phyloP scores from a whole-genome alignment of 2,329 filamentous ascomycete genomes.

The Diaporthe capsici region DNA sequence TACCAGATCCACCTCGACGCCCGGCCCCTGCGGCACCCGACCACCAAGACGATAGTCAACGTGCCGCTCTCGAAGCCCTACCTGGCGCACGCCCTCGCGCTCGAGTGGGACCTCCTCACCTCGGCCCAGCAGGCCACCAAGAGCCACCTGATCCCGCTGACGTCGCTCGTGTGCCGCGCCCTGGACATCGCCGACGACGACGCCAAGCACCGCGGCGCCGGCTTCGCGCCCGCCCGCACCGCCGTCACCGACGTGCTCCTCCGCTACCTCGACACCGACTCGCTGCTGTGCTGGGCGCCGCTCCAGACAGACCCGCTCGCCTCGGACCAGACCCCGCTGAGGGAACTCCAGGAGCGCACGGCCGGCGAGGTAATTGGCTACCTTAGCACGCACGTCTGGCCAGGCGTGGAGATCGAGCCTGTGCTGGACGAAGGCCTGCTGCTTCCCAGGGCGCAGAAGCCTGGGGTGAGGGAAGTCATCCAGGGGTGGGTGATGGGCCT shows the following conservation, averaged over 20 bases:
- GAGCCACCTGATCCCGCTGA: slow-evolving; percentile 91
- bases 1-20: slow-evolving; percentile 80
- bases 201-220: slow-evolving; percentile 45
- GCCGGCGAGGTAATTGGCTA: slow-evolving; percentile 80
- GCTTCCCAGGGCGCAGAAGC: slow-evolving; percentile 79
- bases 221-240: slow-evolving; percentile 66
- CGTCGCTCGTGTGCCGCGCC: slow-evolving; percentile 85
- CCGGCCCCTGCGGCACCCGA: slow-evolving; percentile 83
- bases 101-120: slow-evolving; percentile 92
- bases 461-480: slow-evolving; percentile 82
- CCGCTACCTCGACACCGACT: slow-evolving; percentile 93
- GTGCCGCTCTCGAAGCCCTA: slow-evolving; percentile 83
- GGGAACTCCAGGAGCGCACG: slow-evolving; percentile 78
- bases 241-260: slow-evolving; percentile 78
- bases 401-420: slow-evolving; percentile 81
- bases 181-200: slow-evolving; percentile 85
- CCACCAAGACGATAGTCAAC: slow-evolving; percentile 78
- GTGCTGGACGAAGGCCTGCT: slow-evolving; percentile 86
- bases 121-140: slow-evolving; percentile 87
- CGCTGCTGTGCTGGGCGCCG: slow-evolving; percentile 88
- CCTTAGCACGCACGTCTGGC: slow-evolving; percentile 83
- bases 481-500: slow-evolving; percentile 82
- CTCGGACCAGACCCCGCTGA: slow-evolving; percentile 69
- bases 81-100: slow-evolving; percentile 86
- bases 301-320: slow-evolving; percentile 63